Base-by-base conservation (phyloP, 768 basidiomycete genomes). In the Cantharellus cinnabarinus region DNA sequence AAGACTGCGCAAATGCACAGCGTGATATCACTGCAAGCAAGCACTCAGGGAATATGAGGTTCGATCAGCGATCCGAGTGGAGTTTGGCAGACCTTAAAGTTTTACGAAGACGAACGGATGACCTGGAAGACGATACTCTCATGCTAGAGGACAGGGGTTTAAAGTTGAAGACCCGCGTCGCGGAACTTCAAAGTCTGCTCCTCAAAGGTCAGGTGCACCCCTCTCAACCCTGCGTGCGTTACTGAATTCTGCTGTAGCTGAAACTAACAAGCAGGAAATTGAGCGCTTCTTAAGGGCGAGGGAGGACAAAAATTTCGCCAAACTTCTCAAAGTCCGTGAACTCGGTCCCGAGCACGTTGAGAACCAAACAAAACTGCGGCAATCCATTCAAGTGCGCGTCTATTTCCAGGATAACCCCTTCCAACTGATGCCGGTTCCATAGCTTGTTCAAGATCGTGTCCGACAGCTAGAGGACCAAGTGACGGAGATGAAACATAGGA, bases 311-410 rank as follows among this genome's bases (percentile, higher is more conserved):
- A 83, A 84, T 0, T 88, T 93, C 67, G 77, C 80, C 5, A 83
- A 80, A 65, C 78, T 84, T 74, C 70, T 88, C 58, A 81, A 79
- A 65, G 73, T 79, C 2, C 76, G 85, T 53, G 81, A 83, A n/a
- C 67, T 91, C n/a, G 84, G 84, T 7, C 89, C 94, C 0, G 89
- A 97, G 65, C 83, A 90, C 66, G 74, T 81, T 10, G 89, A 93
- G 66, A 83, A 79, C 1, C 91, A 93, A 67, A 78, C 75, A 1
- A 79, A 82, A 58, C 71, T 97, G 37, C 76, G 89, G 40, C 78
- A 81, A 63, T 74, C 76, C 62, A 79, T 87, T 42, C 73, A 83
- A 67, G 90, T 89, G 63, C 35, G 3, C 5, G 41, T 5, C 35
- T 54, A 54, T 53, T 14, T 34, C 5, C 2, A 15, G 14, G 20